A percentile compares a stretch with the other conserved stretches of the same genome.
Evolutionary conservation across 2,329 filamentous ascomycete species (phyloP).

Genomic region (Elsinoe australis): DNA sequence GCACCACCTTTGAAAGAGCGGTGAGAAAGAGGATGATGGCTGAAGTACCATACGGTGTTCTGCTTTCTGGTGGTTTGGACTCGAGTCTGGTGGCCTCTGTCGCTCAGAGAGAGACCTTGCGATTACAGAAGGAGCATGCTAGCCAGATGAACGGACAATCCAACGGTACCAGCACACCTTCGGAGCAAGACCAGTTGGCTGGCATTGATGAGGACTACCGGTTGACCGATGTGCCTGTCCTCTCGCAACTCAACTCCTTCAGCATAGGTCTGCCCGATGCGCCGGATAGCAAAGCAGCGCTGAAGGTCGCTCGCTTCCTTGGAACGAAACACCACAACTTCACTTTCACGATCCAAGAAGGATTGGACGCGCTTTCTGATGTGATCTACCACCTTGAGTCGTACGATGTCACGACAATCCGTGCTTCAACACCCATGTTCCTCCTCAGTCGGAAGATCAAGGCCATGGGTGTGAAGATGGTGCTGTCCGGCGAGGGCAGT

Average conservation of each 20-base stretch:
- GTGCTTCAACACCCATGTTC: slow-evolving; percentile 98
- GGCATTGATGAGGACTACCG: slow-evolving; percentile 92
- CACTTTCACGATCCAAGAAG: slow-evolving; percentile 96
- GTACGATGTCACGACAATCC: slow-evolving; percentile 97
- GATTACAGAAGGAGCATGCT: slow-evolving; percentile 50
- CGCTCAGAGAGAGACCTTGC: slow-evolving; percentile 82
- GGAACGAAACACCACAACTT: slow-evolving; percentile 97
- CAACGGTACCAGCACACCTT: slow-evolving; percentile 42
- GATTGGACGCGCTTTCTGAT: slow-evolving; percentile 90
- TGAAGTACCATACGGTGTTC: slow-evolving; percentile 93
- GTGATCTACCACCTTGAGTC: slow-evolving; percentile 98
- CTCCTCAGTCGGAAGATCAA: slow-evolving; percentile 97
- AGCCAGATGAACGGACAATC: slow-evolving; percentile 37
- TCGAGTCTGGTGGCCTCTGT: slow-evolving; percentile 93
- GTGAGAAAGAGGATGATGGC: slow-evolving; percentile 98
- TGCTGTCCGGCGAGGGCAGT: slow-evolving; percentile 89
- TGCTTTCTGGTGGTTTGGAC: slow-evolving; percentile 90
- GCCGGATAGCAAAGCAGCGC: slow-evolving; percentile 83
- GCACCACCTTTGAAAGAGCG: slow-evolving; percentile 76
- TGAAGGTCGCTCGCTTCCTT: slow-evolving; percentile 91
- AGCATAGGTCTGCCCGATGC: slow-evolving; percentile 92
- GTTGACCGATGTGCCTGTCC: slow-evolving; percentile 78
- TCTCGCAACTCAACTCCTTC: slow-evolving; percentile 96
- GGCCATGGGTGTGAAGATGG: slow-evolving; percentile 99
- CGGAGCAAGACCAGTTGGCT: slow-evolving; percentile 65